A percentile compares a stretch with the other conserved stretches of the same genome.
phyloP scores from a whole-genome alignment of 208 protist species.

The Phytomonas francai region DNA sequence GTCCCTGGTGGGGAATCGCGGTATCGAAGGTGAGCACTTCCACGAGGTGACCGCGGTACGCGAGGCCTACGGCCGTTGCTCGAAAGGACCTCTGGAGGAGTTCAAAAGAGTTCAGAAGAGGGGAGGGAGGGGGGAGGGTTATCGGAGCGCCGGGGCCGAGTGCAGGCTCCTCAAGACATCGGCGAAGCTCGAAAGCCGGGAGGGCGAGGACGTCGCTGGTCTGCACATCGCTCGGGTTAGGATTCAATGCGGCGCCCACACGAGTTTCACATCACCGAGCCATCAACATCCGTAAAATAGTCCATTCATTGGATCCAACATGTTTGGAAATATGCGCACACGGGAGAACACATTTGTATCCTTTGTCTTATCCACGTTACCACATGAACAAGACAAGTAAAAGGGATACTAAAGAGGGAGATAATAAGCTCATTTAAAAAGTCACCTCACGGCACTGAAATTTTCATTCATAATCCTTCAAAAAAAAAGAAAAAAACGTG shows the following conservation, averaged over 20 bases:
- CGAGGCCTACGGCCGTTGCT: too few species aligned
- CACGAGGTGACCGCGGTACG: too few species aligned
- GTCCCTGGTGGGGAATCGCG: too few species aligned
- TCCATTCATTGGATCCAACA: background rate
- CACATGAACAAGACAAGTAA: constrained; percentile 1
- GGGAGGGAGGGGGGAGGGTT: too few species aligned
- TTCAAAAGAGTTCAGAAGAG: too few species aligned
- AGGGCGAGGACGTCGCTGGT: too few species aligned
- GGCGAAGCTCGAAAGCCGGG: too few species aligned
- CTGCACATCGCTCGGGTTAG: too few species aligned
- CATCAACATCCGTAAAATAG: background rate
- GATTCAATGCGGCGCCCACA: background rate
- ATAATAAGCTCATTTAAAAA: background rate
- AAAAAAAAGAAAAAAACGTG: background rate
- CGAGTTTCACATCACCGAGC: background rate
- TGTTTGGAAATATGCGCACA: background rate
- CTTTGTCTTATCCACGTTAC: background rate
- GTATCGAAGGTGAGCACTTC: too few species aligned
- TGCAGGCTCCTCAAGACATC: too few species aligned
- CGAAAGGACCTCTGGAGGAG: too few species aligned
- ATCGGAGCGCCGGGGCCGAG: too few species aligned
- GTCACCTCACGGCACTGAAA: background rate
- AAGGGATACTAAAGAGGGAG: background rate
- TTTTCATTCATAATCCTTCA: background rate
- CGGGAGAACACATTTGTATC: background rate